These are phyloP conservation scores for Angomonas desouzai DNA, from an alignment of 208 protist species.

Conservation along the genomic window DNA sequence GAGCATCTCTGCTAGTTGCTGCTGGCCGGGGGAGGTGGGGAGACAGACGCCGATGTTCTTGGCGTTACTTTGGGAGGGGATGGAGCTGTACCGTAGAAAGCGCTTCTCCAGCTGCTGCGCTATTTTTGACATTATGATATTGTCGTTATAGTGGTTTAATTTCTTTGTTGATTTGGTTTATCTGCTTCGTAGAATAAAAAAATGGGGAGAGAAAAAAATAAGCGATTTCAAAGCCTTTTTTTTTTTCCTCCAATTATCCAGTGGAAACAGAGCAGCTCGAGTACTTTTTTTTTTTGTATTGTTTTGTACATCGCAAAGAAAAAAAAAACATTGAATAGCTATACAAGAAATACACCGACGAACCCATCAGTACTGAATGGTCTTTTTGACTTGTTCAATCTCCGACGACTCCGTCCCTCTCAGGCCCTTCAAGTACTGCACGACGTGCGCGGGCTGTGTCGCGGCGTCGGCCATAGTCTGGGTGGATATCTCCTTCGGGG, in stretches of 20 bases:
- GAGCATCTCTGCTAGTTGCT: conserved; percentile 76
- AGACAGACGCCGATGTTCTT: conserved; percentile 53
- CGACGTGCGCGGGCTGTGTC: conserved; percentile 69
- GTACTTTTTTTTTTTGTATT: too few relatives aligned
- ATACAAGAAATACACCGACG: conserved; percentile 6
- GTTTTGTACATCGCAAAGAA: background rate
- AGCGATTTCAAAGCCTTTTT: background rate
- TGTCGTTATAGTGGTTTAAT: too few relatives aligned
- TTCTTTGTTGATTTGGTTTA: too few relatives aligned
- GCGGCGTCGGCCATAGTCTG: conserved; percentile 85
- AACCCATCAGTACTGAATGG: conserved; percentile 80
- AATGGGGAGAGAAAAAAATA: conserved; percentile 5
- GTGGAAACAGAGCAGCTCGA: too few relatives aligned
- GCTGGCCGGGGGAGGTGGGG: conserved; percentile 73
- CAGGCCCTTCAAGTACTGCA: conserved; percentile 89
- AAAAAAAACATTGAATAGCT: background rate
- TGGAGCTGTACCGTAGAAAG: conserved; percentile 79
- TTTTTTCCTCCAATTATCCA: background rate
- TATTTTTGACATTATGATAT: conserved; percentile 33
- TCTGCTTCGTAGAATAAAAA: background rate
- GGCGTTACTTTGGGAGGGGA: conserved; percentile 65
- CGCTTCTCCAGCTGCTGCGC: conserved; percentile 54
- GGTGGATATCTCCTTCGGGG: conserved; percentile 52
- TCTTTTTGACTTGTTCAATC: conserved; percentile 77
- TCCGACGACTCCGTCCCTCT: conserved; percentile 69